Evolutionary conservation across 2,329 filamentous ascomycete genomes (phyloP).

Genomic region (Shiraia bambusicola): DNA sequence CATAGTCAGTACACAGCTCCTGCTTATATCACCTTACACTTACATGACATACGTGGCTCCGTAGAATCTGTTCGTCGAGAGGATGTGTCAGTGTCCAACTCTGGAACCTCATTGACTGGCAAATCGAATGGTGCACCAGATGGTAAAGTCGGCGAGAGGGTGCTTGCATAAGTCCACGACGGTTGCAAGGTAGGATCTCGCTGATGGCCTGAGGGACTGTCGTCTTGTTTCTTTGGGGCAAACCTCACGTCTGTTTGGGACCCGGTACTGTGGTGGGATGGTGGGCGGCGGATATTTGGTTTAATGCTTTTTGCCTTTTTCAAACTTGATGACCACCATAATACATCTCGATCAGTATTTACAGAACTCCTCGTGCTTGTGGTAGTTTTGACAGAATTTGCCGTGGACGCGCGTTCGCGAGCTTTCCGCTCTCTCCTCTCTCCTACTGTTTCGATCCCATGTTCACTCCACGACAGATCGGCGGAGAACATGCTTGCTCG

Average conservation of each 20-base stretch:
- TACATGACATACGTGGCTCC: slow-evolving; percentile 32
- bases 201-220: slow-evolving; percentile 11
- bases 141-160: slow-evolving; percentile 34
- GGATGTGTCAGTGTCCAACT: slow-evolving; percentile 34
- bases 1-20: slow-evolving; percentile 6
- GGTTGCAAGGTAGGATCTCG: slow-evolving; percentile 35
- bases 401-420: slow-evolving; percentile 24
- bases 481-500: slow-evolving; percentile 41
- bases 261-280: slow-evolving; percentile 19
- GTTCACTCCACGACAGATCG: slow-evolving; percentile 42
- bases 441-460: slow-evolving; percentile 41
- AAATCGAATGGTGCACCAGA: slow-evolving; percentile 37
- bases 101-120: slow-evolving; percentile 28
- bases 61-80: slow-evolving; percentile 34
- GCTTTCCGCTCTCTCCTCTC: slow-evolving; percentile 40
- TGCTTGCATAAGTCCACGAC: slow-evolving; percentile 31
- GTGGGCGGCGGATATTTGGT: slow-evolving; percentile 22
- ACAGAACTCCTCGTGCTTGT: slow-evolving; percentile 30
- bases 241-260: slow-evolving; percentile 10
- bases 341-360: slow-evolving; percentile 26
- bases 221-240: slow-evolving; percentile 8
- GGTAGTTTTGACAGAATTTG: slow-evolving; percentile 31
- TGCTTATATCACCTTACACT: slow-evolving; percentile 5
- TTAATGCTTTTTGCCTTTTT: slow-evolving; percentile 36
- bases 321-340: slow-evolving; percentile 38